Percentiles rank a stretch among this genome's conserved stretches.
Evolutionary conservation across 257 asterid species (phyloP).

Genomic region (Salvia splendens): DNA sequence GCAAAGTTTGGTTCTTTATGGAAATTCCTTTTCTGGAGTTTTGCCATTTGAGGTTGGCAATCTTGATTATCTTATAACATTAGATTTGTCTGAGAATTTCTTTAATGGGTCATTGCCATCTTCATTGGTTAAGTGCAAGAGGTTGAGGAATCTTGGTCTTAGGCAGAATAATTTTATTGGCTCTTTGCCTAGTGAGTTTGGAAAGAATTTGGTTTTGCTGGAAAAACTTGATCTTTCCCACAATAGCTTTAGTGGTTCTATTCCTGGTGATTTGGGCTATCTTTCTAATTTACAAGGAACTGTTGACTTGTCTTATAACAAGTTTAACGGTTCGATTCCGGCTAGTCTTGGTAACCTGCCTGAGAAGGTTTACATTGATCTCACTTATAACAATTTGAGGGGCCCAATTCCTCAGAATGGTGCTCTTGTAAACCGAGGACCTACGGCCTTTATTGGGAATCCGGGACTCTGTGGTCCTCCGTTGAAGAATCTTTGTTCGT

Average conservation of each 20-base stretch:
- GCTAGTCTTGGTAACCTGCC: conserved; percentile 81
- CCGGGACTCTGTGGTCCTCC: conserved; percentile 92
- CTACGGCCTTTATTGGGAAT: conserved; percentile 90
- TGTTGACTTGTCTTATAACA: conserved; percentile 74
- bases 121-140: conserved; percentile 54
- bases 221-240: conserved; percentile 69
- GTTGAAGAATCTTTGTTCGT: conserved; percentile 60
- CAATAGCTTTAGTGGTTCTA: conserved; percentile 59
- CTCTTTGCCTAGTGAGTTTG: conserved; percentile 58
- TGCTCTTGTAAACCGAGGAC: conserved; percentile 79
- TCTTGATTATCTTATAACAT: conserved; percentile 56
- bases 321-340: conserved; percentile 73
- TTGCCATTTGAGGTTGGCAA: conserved; percentile 67
- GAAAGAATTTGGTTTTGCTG: conserved; percentile 53
- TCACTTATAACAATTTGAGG: conserved; percentile 64
- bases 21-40: conserved; percentile 67
- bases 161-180: conserved; percentile 66
- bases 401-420: conserved; percentile 94
- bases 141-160: conserved; percentile 59
- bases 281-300: conserved; percentile 72
- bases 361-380: conserved; percentile 84
- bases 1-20: conserved; percentile 86
- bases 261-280: conserved; percentile 71
- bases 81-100: conserved; percentile 71
- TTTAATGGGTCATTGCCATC: conserved; percentile 68